Base-by-base conservation (phyloP, 2,329 filamentous ascomycete species). In the Pseudonectria foliicola region DNA sequence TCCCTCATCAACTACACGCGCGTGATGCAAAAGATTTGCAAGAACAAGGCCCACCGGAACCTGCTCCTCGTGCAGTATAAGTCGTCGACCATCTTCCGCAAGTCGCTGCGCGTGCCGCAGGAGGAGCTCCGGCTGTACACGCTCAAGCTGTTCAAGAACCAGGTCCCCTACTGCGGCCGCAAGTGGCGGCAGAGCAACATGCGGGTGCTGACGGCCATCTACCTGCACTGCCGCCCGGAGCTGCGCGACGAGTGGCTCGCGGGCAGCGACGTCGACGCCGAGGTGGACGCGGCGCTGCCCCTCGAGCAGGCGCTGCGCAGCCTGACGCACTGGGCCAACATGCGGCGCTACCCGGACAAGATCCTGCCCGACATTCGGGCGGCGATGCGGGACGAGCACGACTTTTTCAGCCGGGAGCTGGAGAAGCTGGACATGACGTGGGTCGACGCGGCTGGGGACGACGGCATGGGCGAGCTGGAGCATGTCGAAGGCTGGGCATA, bases 141-240 rank as follows among this genome's bases (percentile, higher is more conserved):
- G 0, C 76, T 98, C 49, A 98, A 98, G 63, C 74, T 98, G 0
- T 96, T 96, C 79, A 98, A 98, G 63, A 92, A 88, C 41, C 92
- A 98, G 61, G 92, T 98, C 4, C 92, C 92, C 1, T 98, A 95
- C 68, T 96, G 90, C 60, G 90, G 92, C 14, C 82, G 92, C 28
- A 98, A 98, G 66, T 98, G 92, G 92, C 81, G 92, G 11, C 92
- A 96, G 65, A 81, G 80, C 49, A 96, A 98, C 61, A 98, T 98
- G 92, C 85, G 90, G 36, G 89, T 96, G 54, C 98, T 98, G 55
- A 98, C 92, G 1, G 88, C 89, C 4, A 86, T 98, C 2, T 98
- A 95, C 60, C 70, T 98, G 31, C 86, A 95, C 63, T 95, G 90
- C 55, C 75, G 88, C 7, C 90, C 90, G 0, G 90, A 96, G 59